Conservation (phyloP, 164 flowering plant species). For the Stephania cephalantha region DNA sequence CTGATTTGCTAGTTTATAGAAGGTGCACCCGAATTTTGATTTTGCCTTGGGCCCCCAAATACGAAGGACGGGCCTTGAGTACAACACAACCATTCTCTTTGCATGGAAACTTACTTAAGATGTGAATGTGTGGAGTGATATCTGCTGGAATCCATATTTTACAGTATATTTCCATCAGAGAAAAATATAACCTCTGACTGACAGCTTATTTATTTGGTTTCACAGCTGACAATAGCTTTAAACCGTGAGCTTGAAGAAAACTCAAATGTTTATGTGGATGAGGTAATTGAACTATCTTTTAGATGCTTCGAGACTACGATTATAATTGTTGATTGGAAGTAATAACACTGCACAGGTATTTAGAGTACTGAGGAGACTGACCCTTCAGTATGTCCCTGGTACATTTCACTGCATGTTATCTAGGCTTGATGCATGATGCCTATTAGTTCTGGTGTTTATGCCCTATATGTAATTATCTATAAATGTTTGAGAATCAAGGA, state of each 20-base stretch:
- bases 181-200: neutral
- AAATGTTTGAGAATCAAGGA: neutral
- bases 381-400: neutral
- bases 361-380: neutral
- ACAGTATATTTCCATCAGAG: neutral
- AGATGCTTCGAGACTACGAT: neutral
- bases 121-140: neutral
- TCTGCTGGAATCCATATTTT: neutral
- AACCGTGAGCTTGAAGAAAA: constrained; percentile 51
- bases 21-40: too few relatives aligned
- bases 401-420: neutral
- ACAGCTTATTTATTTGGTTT: constrained; percentile 6
- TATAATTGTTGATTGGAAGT: neutral
- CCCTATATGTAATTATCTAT: neutral
- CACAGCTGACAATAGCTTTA: constrained; percentile 69
- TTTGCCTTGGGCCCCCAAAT: too few relatives aligned
- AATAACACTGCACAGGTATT: neutral
- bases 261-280: constrained; percentile 34
- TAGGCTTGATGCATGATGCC: neutral
- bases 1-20: too few relatives aligned
- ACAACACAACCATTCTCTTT: too few relatives aligned
- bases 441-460: neutral
- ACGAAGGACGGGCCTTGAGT: too few relatives aligned
- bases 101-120: too few relatives aligned
- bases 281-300: constrained; percentile 34